A percentile compares a stretch with the other conserved stretches of the same genome.
Conservation (phyloP, 2,329 filamentous ascomycete species). For the Coniochaeta pulveracea region DNA sequence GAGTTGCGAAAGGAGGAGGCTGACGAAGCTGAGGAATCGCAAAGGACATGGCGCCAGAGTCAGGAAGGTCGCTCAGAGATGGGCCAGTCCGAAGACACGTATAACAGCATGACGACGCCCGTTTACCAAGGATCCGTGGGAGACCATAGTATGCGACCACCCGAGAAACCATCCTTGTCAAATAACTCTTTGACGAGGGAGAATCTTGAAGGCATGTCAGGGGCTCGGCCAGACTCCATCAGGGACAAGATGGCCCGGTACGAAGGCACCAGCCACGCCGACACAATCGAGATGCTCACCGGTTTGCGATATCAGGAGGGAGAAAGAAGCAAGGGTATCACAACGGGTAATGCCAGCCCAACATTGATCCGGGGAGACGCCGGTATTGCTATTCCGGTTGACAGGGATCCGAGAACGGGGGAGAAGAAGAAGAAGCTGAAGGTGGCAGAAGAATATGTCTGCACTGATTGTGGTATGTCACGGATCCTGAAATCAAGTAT, state of each 20-base stretch:
- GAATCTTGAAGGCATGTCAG: slow-evolving; percentile 64
- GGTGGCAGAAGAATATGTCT: slow-evolving; percentile 78
- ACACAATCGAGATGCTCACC: slow-evolving; percentile 88
- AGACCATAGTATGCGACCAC: slow-evolving; percentile 45
- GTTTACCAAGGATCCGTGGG: background rate
- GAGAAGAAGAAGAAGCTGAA: slow-evolving; percentile 88
- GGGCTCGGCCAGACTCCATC: slow-evolving; percentile 61
- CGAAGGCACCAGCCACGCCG: slow-evolving; percentile 59
- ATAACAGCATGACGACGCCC: slow-evolving; percentile 10
- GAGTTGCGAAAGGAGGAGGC: slow-evolving; percentile 79
- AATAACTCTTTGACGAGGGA: slow-evolving; percentile 66
- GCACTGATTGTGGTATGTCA: slow-evolving; percentile 72
- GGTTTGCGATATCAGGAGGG: slow-evolving; percentile 80
- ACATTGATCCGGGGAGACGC: slow-evolving; percentile 75
- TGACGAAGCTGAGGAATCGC: slow-evolving; percentile 60
- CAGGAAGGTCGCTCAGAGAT: slow-evolving; percentile 45
- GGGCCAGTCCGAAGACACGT: slow-evolving; percentile 34
- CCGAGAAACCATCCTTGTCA: slow-evolving; percentile 48
- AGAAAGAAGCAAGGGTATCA: slow-evolving; percentile 78
- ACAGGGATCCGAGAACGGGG: slow-evolving; percentile 59
- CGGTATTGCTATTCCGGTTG: slow-evolving; percentile 72
- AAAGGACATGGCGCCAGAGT: slow-evolving; percentile 47
- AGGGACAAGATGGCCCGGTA: slow-evolving; percentile 78
- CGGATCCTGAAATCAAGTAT: background rate
- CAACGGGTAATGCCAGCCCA: slow-evolving; percentile 72